Evolutionary conservation across 495 filamentous ascomycete genomes (phyloP).

Genomic region (Halenospora varia): DNA sequence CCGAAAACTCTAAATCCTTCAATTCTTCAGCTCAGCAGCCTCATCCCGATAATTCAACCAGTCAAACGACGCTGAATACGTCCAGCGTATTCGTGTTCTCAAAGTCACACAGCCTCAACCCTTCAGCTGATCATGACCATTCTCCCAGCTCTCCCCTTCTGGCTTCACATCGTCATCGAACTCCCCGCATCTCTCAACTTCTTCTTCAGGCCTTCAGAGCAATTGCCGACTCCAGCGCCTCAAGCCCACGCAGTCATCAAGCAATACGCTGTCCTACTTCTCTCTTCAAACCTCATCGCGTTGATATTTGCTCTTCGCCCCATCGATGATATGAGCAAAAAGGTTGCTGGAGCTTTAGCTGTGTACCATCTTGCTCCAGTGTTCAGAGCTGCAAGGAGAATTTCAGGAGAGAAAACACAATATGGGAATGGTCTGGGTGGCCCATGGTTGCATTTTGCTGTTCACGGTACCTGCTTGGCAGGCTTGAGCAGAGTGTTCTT

Average conservation of each 20-base stretch:
- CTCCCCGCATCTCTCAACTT: conserved; percentile 31
- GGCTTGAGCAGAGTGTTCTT: too few species aligned
- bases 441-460: conserved; percentile 15
- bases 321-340: conserved; percentile 19
- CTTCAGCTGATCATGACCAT: background rate
- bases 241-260: conserved; percentile 31
- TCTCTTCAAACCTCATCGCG: conserved; percentile 29
- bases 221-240: conserved; percentile 22
- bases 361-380: conserved; percentile 33
- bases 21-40: too few species aligned
- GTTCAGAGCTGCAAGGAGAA: conserved; percentile 21
- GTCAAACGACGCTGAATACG: too few species aligned
- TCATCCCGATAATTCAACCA: too few species aligned
- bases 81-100: too few species aligned
- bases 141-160: conserved; percentile 23
- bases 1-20: too few species aligned
- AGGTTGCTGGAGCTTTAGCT: conserved; percentile 28
- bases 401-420: background rate
- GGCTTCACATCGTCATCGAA: conserved; percentile 31
- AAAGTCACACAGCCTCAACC: background rate
- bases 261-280: conserved; percentile 34
- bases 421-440: conserved; percentile 18
- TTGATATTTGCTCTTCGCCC: conserved; percentile 21
- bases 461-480: conserved; percentile 18
- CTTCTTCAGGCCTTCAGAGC: conserved; percentile 27